Base-by-base conservation (phyloP, 1,284 basidiomycete genomes). In the Cryptococcus depauperatus region DNA sequence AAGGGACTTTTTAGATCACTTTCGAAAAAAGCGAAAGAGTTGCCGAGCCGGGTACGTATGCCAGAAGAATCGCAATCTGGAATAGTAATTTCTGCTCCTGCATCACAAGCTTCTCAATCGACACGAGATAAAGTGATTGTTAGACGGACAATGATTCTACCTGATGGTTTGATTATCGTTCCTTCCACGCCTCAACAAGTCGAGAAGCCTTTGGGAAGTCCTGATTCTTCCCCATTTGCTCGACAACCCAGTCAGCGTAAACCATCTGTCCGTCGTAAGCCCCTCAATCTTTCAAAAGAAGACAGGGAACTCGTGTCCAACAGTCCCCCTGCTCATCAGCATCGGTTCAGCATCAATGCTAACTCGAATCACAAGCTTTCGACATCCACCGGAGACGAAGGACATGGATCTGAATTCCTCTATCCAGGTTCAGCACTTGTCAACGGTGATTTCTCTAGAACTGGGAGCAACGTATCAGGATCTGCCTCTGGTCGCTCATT, bases 221-320 rank as follows among this genome's bases (percentile, higher is more conserved):
- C 35, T 14, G 35, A 22, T 14, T 37, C 35, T 16, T 22, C 35
- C 16, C 21, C 14, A 10, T 37, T 39, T 13, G 27, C 33, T 9
- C 32, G 29, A 35, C 44, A 25, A 13, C 41, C 22, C n/a, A 29
- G 16, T 38, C 46, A 30, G 10, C 53, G 61, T 14, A 59, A 62
- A 35, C 51, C 47, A 16, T 61, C 59, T 4, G 55, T 66, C 47
- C 57, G 61, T 37, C 52, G 66, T 13, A 69, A 69, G 52, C 66
- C 66, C 1, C 37, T 69, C 27, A 59, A 61, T 39, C 45, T 64
- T 16, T 57, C 57, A n/a, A 40, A 48, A n/a, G 54, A 59, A 35
- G 66, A 68, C 41, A 52, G 56, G 5, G 56, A 57, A 38, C 48
- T 64, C 4, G 57, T 65, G 6, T 50, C 50, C 5, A 46, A 39